Conservation (phyloP, 2,329 filamentous ascomycete species). For the Huntiella moniliformis region DNA sequence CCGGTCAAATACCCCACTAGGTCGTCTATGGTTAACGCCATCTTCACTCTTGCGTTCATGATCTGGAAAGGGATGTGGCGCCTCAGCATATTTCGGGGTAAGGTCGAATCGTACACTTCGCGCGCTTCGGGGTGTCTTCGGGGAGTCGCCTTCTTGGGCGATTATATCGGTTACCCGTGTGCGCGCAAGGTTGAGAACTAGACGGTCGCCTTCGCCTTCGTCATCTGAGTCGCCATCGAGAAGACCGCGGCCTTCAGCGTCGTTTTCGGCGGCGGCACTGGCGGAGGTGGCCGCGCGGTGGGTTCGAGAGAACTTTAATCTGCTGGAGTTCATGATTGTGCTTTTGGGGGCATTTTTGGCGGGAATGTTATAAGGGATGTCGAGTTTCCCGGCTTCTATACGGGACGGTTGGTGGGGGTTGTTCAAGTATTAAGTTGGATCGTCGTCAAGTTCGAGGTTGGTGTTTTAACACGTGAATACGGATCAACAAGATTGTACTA, state of each 20-base stretch:
- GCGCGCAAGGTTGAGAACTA: constrained; percentile 8
- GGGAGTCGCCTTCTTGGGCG: constrained; percentile 7
- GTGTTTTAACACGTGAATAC: no score
- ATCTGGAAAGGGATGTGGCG: constrained; percentile 14
- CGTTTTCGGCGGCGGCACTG: constrained; percentile 11
- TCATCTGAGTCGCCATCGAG: constrained; percentile 14
- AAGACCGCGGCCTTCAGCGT: constrained; percentile 15
- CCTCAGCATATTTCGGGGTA: constrained; percentile 25
- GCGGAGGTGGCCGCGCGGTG: constrained; percentile 2
- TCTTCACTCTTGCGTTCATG: constrained; percentile 11
- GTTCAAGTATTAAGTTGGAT: no score
- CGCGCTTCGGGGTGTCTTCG: constrained; percentile 39
- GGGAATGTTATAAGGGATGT: no score
- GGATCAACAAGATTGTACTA: no score
- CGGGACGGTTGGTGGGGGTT: no score
- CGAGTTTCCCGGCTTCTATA: no score
- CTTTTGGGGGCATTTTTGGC: no score
- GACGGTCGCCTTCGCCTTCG: constrained; percentile 10
- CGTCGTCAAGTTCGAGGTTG: no score
- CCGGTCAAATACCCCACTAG: constrained; percentile 10
- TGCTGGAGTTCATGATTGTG: constrained; percentile 7
- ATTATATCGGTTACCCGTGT: constrained; percentile 8
- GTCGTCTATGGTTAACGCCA: constrained; percentile 7
- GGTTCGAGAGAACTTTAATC: constrained; percentile 11
- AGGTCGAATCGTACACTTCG: constrained; percentile 61